Evolutionary conservation across 2,329 filamentous ascomycete genomes (phyloP).

Genomic region (Aureobasidium musti): DNA sequence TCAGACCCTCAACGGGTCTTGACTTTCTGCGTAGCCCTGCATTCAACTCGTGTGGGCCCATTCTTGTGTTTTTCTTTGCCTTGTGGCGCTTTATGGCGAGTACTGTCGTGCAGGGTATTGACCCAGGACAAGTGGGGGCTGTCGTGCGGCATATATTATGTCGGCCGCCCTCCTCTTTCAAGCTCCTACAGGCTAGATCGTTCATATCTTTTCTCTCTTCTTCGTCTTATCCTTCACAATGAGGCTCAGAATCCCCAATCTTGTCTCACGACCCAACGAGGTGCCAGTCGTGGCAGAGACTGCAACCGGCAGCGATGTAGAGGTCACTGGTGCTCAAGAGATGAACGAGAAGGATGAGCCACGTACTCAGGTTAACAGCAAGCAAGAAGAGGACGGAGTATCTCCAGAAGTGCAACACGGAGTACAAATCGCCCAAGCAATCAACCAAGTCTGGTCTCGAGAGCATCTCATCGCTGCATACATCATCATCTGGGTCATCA

Average conservation of each 20-base stretch:
- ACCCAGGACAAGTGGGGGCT: conserved; percentile 2
- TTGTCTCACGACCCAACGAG: not conserved
- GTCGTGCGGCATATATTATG: not conserved
- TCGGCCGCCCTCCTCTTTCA: not conserved
- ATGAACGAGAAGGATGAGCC: conserved; percentile 13
- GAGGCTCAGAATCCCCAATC: conserved; percentile 28
- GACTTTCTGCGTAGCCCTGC: not conserved
- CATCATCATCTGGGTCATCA: conserved; percentile 51
- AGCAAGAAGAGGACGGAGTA: not conserved
- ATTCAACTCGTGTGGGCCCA: not conserved
- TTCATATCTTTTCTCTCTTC: not conserved
- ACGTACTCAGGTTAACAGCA: conserved; percentile 1
- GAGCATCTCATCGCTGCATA: conserved; percentile 44
- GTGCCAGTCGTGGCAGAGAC: conserved; percentile 9
- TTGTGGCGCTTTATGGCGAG: not conserved
- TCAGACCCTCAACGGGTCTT: conserved; percentile 6
- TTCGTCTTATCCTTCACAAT: conserved; percentile 13
- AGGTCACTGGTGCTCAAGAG: conserved; percentile 11
- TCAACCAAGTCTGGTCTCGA: conserved; percentile 46
- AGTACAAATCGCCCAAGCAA: conserved; percentile 46
- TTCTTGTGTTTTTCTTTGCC: not conserved
- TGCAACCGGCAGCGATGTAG: conserved; percentile 26
- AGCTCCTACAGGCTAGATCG: conserved; percentile 24
- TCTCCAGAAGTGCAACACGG: conserved; percentile 41
- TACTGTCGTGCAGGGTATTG: not conserved